Conservation (phyloP, 345 rosid species). For the Syzygium jambos region DNA sequence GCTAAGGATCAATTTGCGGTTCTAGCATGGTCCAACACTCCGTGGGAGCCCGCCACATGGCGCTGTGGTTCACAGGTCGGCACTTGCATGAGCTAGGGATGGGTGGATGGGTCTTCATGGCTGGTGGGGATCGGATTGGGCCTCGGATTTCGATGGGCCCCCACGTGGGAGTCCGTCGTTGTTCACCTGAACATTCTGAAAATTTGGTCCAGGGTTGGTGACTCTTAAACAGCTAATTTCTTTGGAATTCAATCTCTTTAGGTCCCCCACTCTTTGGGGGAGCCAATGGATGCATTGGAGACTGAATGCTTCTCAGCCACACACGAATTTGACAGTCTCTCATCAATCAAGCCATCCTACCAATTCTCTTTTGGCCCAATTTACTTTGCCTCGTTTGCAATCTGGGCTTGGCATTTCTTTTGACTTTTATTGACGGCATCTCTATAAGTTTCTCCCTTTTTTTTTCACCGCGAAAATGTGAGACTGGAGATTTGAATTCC, state of each 20-base stretch:
- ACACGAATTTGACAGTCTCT: background rate
- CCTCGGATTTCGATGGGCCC: background rate
- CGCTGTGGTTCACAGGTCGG: background rate
- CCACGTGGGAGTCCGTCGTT: background rate
- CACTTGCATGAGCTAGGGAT: background rate
- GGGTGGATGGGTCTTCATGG: background rate
- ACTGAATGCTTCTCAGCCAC: background rate
- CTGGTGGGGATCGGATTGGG: background rate
- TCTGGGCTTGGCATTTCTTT: background rate
- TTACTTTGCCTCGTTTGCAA: background rate
- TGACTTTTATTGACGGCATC: too few relatives aligned
- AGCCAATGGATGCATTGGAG: background rate
- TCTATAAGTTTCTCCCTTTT: background rate
- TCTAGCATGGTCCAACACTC: background rate
- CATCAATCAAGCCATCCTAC: background rate
- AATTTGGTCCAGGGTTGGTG: background rate
- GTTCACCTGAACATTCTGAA: background rate
- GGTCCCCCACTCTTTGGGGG: background rate
- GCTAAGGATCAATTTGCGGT: background rate
- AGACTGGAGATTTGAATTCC: background rate
- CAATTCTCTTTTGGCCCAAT: background rate
- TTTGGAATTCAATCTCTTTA: background rate
- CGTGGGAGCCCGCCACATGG: background rate
- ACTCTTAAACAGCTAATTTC: background rate
- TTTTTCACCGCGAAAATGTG: background rate